Evolutionary conservation across 495 filamentous ascomycete genomes (phyloP).

Genomic region (Pyrenula massariospora): DNA sequence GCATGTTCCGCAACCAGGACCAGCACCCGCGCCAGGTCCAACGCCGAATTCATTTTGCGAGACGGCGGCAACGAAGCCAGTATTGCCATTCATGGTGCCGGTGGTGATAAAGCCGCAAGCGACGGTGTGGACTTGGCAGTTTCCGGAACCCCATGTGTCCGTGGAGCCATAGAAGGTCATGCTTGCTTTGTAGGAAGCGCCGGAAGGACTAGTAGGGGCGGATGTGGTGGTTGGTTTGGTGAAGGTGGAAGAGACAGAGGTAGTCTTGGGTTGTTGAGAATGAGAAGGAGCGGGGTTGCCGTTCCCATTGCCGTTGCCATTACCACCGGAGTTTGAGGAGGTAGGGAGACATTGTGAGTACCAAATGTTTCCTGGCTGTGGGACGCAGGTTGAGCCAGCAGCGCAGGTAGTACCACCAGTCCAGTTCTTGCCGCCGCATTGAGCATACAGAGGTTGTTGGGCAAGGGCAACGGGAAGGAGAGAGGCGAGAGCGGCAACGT

Average conservation of each 20-base stretch:
- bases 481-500: not conserved
- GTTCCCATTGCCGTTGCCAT: not conserved
- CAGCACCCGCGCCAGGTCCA: conserved; percentile 18
- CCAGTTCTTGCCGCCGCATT: conserved; percentile 39
- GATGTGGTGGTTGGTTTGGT: not conserved
- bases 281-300: not conserved
- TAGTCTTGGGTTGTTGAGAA: not conserved
- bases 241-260: not conserved
- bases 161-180: conserved; percentile 11
- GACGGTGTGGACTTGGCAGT: conserved; percentile 11
- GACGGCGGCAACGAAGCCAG: conserved; percentile 16
- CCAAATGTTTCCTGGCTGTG: conserved; percentile 22
- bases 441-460: conserved; percentile 21
- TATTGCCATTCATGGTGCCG: conserved; percentile 2
- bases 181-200: conserved; percentile 1
- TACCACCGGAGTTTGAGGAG: not conserved
- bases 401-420: conserved; percentile 31
- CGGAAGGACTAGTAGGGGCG: not conserved
- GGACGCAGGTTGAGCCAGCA: conserved; percentile 27
- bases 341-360: conserved; percentile 37
- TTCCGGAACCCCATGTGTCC: conserved; percentile 8
- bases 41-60: conserved; percentile 25
- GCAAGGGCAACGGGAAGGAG: not conserved
- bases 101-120: conserved; percentile 6
- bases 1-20: conserved; percentile 22